Conservation (phyloP, 768 basidiomycete species). For the Fomitopsis serialis region DNA sequence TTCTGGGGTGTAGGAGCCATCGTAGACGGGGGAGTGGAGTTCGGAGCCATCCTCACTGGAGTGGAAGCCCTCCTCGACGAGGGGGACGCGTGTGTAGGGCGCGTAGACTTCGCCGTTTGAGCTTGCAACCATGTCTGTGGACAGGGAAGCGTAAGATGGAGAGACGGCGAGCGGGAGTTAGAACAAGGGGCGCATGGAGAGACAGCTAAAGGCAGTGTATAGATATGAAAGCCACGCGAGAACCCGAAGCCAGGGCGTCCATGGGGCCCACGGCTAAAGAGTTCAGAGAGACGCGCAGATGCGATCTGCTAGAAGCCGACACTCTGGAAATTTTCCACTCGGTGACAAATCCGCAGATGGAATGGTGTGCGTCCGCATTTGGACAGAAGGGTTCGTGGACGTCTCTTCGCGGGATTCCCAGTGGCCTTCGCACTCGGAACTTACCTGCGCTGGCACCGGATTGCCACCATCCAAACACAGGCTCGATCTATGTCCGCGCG, state of each 20-base stretch:
- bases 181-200: slow-evolving; percentile 25
- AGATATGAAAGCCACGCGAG: slow-evolving; percentile 28
- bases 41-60: slow-evolving; percentile 76
- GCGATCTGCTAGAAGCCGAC: slow-evolving; percentile 22
- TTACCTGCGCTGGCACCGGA: slow-evolving; percentile 1
- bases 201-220: slow-evolving; percentile 19
- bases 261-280: slow-evolving; percentile 19
- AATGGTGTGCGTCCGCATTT: not conserved
- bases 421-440: not conserved
- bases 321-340: slow-evolving; percentile 13
- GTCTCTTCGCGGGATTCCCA: slow-evolving; percentile 3
- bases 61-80: slow-evolving; percentile 60
- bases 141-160: slow-evolving; percentile 16
- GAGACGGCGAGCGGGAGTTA: slow-evolving; percentile 18
- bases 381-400: not conserved
- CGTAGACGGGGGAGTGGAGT: slow-evolving; percentile 68
- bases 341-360: slow-evolving; percentile 18
- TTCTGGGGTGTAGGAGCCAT: slow-evolving; percentile 39
- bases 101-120: slow-evolving; percentile 50
- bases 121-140: slow-evolving; percentile 49
- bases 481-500: not conserved
- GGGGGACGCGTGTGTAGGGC: slow-evolving; percentile 46
- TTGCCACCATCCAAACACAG: not conserved
- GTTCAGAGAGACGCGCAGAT: slow-evolving; percentile 21
- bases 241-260: slow-evolving; percentile 23